These are phyloP conservation scores for Penicillium nordicum DNA, from an alignment of 2,329 filamentous ascomycete genomes.

Conservation along the genomic window DNA sequence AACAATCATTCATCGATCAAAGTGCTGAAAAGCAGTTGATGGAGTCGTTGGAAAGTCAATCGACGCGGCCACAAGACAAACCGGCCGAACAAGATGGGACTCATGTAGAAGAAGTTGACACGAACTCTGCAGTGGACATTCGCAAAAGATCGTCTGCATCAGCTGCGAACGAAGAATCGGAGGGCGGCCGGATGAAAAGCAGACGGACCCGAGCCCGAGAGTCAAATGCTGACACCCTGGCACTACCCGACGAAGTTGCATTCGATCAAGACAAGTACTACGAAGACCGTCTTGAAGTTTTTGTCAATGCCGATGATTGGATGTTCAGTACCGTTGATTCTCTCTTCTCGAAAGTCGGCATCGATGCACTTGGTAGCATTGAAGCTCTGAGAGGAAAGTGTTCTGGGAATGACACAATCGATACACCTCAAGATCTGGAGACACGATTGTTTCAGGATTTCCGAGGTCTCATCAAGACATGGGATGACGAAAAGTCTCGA, in stretches of 20 bases:
- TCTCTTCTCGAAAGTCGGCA: slow-evolving; percentile 51
- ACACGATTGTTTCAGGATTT: slow-evolving; percentile 43
- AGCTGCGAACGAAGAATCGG: slow-evolving; percentile 56
- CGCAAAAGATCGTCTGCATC: slow-evolving; percentile 61
- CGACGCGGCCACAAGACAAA: slow-evolving; percentile 20
- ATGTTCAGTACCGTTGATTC: slow-evolving; percentile 54
- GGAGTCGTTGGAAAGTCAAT: slow-evolving; percentile 35
- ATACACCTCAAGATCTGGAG: slow-evolving; percentile 21
- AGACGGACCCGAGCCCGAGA: slow-evolving; percentile 60
- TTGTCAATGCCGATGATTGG: slow-evolving; percentile 55
- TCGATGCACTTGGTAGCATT: slow-evolving; percentile 46
- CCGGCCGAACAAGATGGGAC: slow-evolving; percentile 21
- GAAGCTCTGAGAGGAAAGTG: slow-evolving; percentile 35
- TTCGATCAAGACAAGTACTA: slow-evolving; percentile 55
- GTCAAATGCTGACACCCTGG: slow-evolving; percentile 48
- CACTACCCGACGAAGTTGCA: slow-evolving; percentile 46
- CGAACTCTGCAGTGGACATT: slow-evolving; percentile 38
- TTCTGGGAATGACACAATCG: slow-evolving; percentile 14
- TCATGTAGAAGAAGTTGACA: slow-evolving; percentile 28
- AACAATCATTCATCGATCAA: slow-evolving; percentile 36
- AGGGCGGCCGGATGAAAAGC: slow-evolving; percentile 57
- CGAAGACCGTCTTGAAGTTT: slow-evolving; percentile 53
- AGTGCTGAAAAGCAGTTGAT: slow-evolving; percentile 38
- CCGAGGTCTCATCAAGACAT: slow-evolving; percentile 40
- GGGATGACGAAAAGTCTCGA: slow-evolving; percentile 47